Evolutionary conservation across 1,284 basidiomycete genomes (phyloP), one percentile per base, ranked within the genome.

Genomic region (Sphaerobolus stellatus): DNA sequence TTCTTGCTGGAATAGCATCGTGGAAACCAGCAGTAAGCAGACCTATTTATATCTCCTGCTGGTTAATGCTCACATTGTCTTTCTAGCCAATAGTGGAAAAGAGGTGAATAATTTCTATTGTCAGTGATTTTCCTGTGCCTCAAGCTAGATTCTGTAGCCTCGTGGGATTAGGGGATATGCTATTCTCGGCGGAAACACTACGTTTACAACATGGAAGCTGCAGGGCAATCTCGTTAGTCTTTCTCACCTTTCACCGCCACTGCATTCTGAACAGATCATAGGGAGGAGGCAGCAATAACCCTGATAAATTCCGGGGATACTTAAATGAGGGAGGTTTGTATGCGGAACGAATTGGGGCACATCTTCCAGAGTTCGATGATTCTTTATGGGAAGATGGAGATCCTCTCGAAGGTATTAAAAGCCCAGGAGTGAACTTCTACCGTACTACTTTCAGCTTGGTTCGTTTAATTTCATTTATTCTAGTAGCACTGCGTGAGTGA

Each of bases 281-380:
- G 75, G 77, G 77, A 18, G 75, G 75, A 5, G 65, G 78, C 73
- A 48, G 73, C 69, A 24, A 61, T 67, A 62, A 73, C 29, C 77
- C 71, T 16, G 80, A 82, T 61, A 71, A 70, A 5, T 75, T 74
- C 57, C 70, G 80, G 4, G 75, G 77, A 14, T 76, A 77, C 48
- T 62, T 81, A 30, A 81, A 81, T 57, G 79, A 81, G 69, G 79
- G 79, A 18, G 80, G 79, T 1, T 62, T 83, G 3, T 77, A 73
- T 41, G 77, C 75, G 2, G 80, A 83, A 63, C 66, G 79, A 36
- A 68, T 76, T 46, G 79, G 79, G 4, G 79, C 79, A 22, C 79
- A 81, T 65, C 69, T 82, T 8, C 79, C 79, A 13, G 76, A 72
- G 2, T 81, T 74, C 60, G 74, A 76, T 18, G 75, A 76, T 56